Evolutionary conservation across 164 flowering plant species (phyloP).

Genomic region (Dillenia suffruticosa): DNA sequence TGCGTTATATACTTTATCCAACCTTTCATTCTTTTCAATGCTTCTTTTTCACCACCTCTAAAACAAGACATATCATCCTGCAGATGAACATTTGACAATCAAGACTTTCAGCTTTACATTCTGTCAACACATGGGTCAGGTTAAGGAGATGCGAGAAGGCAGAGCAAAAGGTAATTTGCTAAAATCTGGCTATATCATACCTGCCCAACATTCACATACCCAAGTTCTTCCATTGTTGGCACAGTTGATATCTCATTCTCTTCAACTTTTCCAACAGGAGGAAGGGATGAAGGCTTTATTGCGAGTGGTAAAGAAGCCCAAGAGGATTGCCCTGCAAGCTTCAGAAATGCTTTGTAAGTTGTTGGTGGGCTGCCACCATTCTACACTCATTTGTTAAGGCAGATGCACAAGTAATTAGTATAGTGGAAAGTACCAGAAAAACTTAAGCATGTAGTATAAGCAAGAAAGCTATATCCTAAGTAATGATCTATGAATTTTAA

Average conservation of each 20-base stretch:
- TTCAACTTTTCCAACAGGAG: slow-evolving; percentile 60
- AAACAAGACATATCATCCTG: slow-evolving; percentile 78
- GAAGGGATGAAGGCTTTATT: slow-evolving; percentile 43
- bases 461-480: not conserved
- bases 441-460: not conserved
- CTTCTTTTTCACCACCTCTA: slow-evolving; percentile 89
- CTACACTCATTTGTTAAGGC: slow-evolving; percentile 23
- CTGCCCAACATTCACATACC: slow-evolving; percentile 57
- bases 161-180: too few species aligned
- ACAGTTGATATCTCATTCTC: slow-evolving; percentile 40
- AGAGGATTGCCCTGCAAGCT: slow-evolving; percentile 76
- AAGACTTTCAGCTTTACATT: not conserved
- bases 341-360: slow-evolving; percentile 81
- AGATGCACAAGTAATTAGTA: not conserved
- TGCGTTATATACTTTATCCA: not conserved
- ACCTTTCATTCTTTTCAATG: slow-evolving; percentile 75
- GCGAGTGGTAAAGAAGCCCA: slow-evolving; percentile 50
- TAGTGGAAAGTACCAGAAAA: not conserved
- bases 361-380: slow-evolving; percentile 89
- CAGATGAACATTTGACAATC: slow-evolving; percentile 5
- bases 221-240: slow-evolving; percentile 72
- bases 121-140: too few species aligned
- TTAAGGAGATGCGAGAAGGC: too few species aligned
- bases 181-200: slow-evolving; percentile 22
- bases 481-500: too few species aligned